Percentiles rank a stretch among this genome's conserved stretches.
phyloP scores from a whole-genome alignment of 345 rosid species.

The Arabis alpina region DNA sequence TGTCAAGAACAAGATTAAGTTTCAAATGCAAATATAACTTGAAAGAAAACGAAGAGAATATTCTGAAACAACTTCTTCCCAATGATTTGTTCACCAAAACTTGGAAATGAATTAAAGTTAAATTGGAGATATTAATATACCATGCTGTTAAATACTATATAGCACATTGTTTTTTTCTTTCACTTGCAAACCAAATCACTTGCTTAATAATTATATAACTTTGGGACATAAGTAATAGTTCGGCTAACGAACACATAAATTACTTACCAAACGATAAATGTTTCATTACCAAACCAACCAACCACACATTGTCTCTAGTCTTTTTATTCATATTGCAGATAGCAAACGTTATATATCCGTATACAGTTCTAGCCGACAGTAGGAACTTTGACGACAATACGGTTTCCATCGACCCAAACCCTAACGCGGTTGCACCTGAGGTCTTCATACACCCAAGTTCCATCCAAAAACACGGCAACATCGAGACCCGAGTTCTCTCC shows the following conservation, averaged over 20 bases:
- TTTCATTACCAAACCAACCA: background rate
- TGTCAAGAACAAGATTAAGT: too few relatives aligned
- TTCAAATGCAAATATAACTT: too few relatives aligned
- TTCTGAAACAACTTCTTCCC: background rate
- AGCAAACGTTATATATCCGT: background rate
- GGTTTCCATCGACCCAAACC: constrained; percentile 39
- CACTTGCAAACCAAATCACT: background rate
- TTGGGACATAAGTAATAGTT: background rate
- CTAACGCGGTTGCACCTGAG: constrained; percentile 37
- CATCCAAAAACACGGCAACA: constrained; percentile 34
- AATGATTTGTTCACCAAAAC: background rate
- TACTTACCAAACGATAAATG: too few relatives aligned
- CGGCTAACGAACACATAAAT: too few relatives aligned
- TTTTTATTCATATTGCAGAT: background rate
- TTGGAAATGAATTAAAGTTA: background rate
- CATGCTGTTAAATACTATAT: too few relatives aligned
- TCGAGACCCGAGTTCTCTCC: constrained; percentile 29
- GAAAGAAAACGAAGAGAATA: too few relatives aligned
- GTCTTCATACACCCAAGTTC: constrained; percentile 11
- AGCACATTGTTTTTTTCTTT: too few relatives aligned
- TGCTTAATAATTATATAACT: background rate
- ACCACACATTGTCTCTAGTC: background rate
- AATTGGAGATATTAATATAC: background rate
- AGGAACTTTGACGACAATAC: constrained; percentile 33
- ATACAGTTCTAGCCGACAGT: constrained; percentile 28